A percentile compares a stretch with the other conserved stretches of the same genome.
Evolutionary conservation across 2,329 filamentous ascomycete species (phyloP).

Genomic region (Aspergillus pseudonomiae): DNA sequence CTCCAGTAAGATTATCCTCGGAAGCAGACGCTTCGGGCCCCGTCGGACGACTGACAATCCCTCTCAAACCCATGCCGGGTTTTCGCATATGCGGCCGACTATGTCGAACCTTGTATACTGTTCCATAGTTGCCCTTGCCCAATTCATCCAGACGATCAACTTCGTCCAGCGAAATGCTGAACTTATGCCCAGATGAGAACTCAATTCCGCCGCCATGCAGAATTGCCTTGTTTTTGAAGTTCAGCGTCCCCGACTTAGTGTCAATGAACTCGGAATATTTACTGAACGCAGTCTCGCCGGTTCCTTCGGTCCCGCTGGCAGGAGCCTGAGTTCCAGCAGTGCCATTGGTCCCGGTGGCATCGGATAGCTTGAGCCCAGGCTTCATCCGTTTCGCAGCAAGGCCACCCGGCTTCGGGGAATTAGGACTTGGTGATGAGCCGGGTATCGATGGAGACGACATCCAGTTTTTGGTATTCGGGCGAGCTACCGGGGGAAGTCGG

Average conservation of each 20-base stretch:
- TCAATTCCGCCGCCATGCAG: conserved; percentile 89
- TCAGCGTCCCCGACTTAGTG: conserved; percentile 85
- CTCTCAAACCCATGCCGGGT: conserved; percentile 62
- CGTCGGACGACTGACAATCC: conserved; percentile 54
- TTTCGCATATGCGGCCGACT: conserved; percentile 68
- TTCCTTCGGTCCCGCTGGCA: conserved; percentile 36
- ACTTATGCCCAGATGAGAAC: conserved; percentile 85
- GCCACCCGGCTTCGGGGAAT: conserved; percentile 47
- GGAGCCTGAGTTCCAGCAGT: conserved; percentile 44
- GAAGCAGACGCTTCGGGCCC: conserved; percentile 23
- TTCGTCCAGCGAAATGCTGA: conserved; percentile 93
- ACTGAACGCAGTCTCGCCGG: conserved; percentile 58
- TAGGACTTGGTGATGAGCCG: conserved; percentile 37
- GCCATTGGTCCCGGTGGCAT: conserved; percentile 53
- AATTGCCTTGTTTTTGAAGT: conserved; percentile 88
- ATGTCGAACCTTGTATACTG: conserved; percentile 94
- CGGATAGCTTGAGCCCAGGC: conserved; percentile 51
- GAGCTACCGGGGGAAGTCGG: conserved; percentile 27
- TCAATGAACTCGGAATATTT: conserved; percentile 84
- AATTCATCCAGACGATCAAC: conserved; percentile 91
- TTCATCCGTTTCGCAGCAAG: conserved; percentile 53
- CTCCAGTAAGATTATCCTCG: conserved; percentile 54
- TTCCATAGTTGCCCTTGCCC: conserved; percentile 97
- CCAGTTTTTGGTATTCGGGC: conserved; percentile 39
- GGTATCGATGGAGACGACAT: conserved; percentile 30